Percentiles rank a stretch among this genome's conserved stretches.
Conservation (phyloP, 208 protist genomes). For the Wallacemonas sp. region DNA sequence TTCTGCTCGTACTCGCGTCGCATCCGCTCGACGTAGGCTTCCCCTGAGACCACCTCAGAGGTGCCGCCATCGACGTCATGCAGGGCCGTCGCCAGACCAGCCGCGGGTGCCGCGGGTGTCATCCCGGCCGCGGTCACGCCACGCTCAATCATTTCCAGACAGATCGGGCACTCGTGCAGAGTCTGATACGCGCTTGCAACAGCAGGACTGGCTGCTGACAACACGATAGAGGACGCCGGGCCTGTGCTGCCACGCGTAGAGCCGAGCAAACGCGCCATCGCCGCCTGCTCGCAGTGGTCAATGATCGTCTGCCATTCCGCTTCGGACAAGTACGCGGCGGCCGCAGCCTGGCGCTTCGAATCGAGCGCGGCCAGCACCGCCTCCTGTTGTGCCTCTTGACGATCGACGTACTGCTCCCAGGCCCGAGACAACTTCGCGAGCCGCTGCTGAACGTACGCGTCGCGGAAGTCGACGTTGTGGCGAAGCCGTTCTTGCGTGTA, state of each 20-base stretch:
- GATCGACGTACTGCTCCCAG: constrained; percentile 50
- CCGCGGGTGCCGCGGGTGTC: not conserved
- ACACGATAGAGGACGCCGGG: not conserved
- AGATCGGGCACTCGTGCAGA: constrained; percentile 51
- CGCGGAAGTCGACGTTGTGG: constrained; percentile 56
- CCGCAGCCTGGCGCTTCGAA: constrained; percentile 48
- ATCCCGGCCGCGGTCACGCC: not conserved
- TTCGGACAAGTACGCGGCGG: constrained; percentile 51
- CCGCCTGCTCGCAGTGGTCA: not conserved
- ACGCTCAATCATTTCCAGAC: constrained; percentile 45
- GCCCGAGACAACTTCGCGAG: constrained; percentile 62
- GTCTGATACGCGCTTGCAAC: no score
- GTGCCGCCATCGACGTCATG: not conserved
- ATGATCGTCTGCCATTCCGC: constrained; percentile 53
- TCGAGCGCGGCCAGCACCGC: constrained; percentile 39
- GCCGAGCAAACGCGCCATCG: not conserved
- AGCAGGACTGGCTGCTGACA: not conserved
- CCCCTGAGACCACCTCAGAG: constrained; percentile 13
- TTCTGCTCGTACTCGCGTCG: constrained; percentile 48
- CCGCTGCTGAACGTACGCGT: constrained; percentile 51
- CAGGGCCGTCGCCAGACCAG: not conserved
- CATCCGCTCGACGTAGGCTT: constrained; percentile 31
- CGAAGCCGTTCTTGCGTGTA: constrained; percentile 59
- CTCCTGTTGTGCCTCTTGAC: constrained; percentile 38
- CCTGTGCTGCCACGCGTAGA: not conserved